These are phyloP conservation scores for Bipolaris gigantea DNA, from an alignment of 2,329 filamentous ascomycete species.

Conservation along the genomic window DNA sequence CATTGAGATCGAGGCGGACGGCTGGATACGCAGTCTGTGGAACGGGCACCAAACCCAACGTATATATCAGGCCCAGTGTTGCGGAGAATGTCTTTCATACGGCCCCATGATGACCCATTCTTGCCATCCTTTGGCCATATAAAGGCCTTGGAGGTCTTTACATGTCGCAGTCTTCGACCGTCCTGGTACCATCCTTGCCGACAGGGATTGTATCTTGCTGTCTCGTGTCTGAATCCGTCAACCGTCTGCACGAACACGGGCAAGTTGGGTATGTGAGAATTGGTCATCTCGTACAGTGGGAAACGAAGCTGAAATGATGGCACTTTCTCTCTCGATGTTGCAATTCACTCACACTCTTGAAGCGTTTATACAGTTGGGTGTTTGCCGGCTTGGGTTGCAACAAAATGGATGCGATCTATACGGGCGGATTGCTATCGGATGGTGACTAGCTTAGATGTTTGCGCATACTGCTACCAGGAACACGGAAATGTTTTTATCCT, in stretches of 20 bases:
- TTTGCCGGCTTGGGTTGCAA: slow-evolving; percentile 5
- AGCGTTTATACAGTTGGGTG: not conserved
- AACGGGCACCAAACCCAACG: slow-evolving; percentile 45
- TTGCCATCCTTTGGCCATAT: slow-evolving; percentile 52
- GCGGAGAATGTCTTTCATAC: slow-evolving; percentile 49
- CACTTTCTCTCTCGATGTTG: not conserved
- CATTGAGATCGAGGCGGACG: slow-evolving; percentile 44
- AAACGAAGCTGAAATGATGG: not conserved
- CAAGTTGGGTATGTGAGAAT: not conserved
- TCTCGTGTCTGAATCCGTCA: slow-evolving; percentile 16
- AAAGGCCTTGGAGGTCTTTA: slow-evolving; percentile 46
- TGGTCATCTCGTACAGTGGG: slow-evolving; percentile 2
- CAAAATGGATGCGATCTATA: not conserved
- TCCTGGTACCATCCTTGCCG: slow-evolving; percentile 33
- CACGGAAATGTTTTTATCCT: not conserved
- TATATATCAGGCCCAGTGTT: slow-evolving; percentile 52
- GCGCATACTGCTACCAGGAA: not conserved
- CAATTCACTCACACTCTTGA: not conserved
- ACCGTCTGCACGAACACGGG: slow-evolving; percentile 2
- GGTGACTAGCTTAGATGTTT: slow-evolving; percentile 12
- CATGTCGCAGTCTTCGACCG: slow-evolving; percentile 17
- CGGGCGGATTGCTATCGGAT: not conserved
- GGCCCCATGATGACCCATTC: slow-evolving; percentile 39
- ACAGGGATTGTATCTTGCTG: slow-evolving; percentile 27
- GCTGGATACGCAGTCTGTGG: slow-evolving; percentile 43